phyloP scores from a whole-genome alignment of 2,329 filamentous ascomycete genomes.

The Pseudogymnoascus sp. region DNA sequence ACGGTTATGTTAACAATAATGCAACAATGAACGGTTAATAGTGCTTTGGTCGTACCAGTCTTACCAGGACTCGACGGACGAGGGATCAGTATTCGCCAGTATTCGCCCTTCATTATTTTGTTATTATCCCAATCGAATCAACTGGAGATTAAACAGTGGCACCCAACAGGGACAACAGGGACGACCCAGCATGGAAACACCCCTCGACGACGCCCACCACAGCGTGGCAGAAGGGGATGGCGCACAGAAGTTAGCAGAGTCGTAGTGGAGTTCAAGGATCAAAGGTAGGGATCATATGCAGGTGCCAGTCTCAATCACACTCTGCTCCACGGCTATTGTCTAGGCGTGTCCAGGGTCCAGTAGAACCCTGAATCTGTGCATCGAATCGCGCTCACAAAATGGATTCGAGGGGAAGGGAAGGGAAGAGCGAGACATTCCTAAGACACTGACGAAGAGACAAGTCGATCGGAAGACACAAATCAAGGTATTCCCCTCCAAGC shows the following conservation, averaged over 20 bases:
- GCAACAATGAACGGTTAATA: not conserved
- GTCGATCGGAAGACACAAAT: not conserved
- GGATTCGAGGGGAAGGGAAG: not conserved
- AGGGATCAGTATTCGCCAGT: not conserved
- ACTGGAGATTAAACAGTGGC: not conserved
- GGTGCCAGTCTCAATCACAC: slow-evolving; percentile 6
- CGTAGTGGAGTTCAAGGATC: not conserved
- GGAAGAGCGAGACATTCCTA: not conserved
- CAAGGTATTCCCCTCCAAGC: too few species aligned
- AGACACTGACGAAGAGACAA: not conserved
- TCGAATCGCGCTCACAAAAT: not conserved
- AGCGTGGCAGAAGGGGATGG: not conserved
- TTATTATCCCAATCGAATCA: not conserved
- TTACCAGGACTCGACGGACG: not conserved
- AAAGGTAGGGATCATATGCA: slow-evolving; percentile 1
- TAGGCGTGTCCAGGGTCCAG: not conserved
- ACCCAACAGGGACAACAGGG: not conserved
- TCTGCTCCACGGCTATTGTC: slow-evolving; percentile 1
- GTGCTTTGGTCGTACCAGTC: not conserved
- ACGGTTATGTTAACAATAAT: not conserved
- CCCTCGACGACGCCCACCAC: not conserved
- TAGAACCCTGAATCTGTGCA: not conserved
- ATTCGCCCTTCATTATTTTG: not conserved
- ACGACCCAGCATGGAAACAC: not conserved
- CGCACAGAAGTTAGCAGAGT: slow-evolving; percentile 3